A percentile compares a stretch with the other conserved stretches of the same genome.
Evolutionary conservation across 805 yeast genomes (phyloP).

Genomic region (Candida saitoana): DNA sequence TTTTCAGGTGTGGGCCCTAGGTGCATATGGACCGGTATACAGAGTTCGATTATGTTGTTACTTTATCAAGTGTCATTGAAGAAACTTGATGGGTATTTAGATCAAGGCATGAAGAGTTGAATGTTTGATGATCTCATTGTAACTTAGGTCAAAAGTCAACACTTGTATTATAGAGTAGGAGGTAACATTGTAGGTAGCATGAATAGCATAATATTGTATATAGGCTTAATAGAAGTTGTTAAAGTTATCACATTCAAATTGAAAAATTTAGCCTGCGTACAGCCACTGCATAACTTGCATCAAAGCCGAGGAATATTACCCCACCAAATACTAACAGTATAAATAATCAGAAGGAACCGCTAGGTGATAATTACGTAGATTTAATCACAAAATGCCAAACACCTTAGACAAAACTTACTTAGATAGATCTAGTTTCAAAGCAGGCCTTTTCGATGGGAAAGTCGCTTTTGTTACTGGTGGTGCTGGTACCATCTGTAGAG

Average conservation of each 20-base stretch:
- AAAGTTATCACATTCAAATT: neutral
- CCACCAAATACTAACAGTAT: neutral
- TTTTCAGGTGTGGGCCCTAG: conserved; percentile 97
- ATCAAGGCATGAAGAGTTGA: conserved; percentile 4
- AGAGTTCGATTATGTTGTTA: conserved; percentile 89
- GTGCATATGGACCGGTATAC: conserved; percentile 93
- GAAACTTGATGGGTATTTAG: conserved; percentile 33
- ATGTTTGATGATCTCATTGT: too few relatives aligned
- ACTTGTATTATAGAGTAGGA: too few relatives aligned
- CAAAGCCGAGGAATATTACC: conserved; percentile 1
- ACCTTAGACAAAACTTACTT: conserved; percentile 32
- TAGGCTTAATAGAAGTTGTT: too few relatives aligned
- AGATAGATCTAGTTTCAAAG: conserved; percentile 39
- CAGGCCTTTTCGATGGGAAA: conserved; percentile 72
- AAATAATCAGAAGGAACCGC: neutral
- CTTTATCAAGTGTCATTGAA: conserved; percentile 77
- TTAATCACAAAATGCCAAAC: neutral
- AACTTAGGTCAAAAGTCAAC: too few relatives aligned
- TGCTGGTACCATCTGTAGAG: conserved; percentile 92
- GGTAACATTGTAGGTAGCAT: too few relatives aligned
- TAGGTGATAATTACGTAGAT: neutral
- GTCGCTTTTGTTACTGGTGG: conserved; percentile 94
- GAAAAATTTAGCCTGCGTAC: neutral
- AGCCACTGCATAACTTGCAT: too few relatives aligned
- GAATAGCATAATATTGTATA: conserved; percentile 1